Percentiles rank a stretch among this genome's conserved stretches.
phyloP scores from a whole-genome alignment of 306 rosid genomes.

The Acacia acuminata region DNA sequence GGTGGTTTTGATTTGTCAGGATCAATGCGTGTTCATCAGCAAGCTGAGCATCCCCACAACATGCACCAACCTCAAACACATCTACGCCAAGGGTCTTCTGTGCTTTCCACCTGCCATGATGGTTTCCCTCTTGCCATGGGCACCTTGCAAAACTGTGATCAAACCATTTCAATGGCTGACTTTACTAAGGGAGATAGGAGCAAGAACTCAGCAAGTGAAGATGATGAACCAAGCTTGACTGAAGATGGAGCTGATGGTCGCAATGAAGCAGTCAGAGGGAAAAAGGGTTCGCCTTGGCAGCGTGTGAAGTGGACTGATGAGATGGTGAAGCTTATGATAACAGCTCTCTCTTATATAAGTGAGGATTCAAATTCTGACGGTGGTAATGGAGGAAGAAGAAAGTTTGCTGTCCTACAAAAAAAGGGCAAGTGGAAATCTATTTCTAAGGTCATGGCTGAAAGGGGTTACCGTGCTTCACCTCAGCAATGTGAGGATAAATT shows the following conservation, averaged over 20 bases:
- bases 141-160: slow-evolving; percentile 58
- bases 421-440: slow-evolving; percentile 94
- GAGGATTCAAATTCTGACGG: slow-evolving; percentile 64
- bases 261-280: slow-evolving; percentile 55
- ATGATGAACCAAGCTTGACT: slow-evolving; percentile 66
- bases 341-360: slow-evolving; percentile 79
- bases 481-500: slow-evolving; percentile 98
- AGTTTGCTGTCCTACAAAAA: slow-evolving; percentile 64
- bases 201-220: slow-evolving; percentile 77
- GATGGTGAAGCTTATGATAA: slow-evolving; percentile 91
- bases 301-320: slow-evolving; percentile 92
- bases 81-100: slow-evolving; percentile 58
- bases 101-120: slow-evolving; percentile 56
- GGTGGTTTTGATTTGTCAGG: slow-evolving; percentile 78
- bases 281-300: slow-evolving; percentile 77
- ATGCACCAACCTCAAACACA: slow-evolving; percentile 56
- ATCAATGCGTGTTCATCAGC: not conserved
- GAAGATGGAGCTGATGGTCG: slow-evolving; percentile 72
- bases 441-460: slow-evolving; percentile 93
- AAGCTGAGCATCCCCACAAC: slow-evolving; percentile 40
- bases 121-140: slow-evolving; percentile 70
- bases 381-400: slow-evolving; percentile 63
- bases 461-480: slow-evolving; percentile 84
- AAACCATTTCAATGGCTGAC: slow-evolving; percentile 54
- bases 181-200: slow-evolving; percentile 64